Conservation (phyloP, 23 red algal species). For the Chondrus crispus region DNA sequence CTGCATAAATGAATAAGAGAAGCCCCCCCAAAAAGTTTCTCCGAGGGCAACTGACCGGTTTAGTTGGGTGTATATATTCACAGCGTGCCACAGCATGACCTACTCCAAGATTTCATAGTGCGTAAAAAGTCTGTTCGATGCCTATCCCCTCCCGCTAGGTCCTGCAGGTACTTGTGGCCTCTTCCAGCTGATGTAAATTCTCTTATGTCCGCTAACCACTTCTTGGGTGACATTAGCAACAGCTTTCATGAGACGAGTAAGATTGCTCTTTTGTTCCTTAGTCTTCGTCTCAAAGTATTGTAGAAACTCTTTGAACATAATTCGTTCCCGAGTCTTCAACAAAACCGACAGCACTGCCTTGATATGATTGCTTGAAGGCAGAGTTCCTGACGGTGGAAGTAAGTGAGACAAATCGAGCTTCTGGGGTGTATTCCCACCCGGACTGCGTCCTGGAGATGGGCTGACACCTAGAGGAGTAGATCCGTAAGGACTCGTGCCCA, state of each 20-base stretch:
- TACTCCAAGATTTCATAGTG: too few species aligned
- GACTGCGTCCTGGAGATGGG: constrained; percentile 27
- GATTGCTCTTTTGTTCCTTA: constrained; percentile 6
- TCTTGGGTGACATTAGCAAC: not conserved
- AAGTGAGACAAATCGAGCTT: constrained; percentile 31
- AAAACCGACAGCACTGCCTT: constrained; percentile 18
- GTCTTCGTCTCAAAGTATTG: constrained; percentile 36
- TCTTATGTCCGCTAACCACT: not conserved
- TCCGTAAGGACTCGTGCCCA: not conserved
- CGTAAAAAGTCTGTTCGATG: too few species aligned
- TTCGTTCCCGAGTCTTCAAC: not conserved
- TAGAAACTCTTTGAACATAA: constrained; percentile 5
- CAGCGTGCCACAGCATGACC: too few species aligned
- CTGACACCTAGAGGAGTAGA: not conserved
- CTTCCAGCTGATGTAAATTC: not conserved
- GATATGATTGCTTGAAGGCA: constrained; percentile 20
- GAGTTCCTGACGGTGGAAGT: not conserved
- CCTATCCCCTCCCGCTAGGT: too few species aligned
- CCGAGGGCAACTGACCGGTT: too few species aligned
- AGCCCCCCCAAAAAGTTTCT: too few species aligned
- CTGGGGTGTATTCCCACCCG: constrained; percentile 27
- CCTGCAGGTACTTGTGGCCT: not conserved
- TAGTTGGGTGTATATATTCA: too few species aligned
- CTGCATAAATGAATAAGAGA: too few species aligned
- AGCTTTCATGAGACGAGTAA: not conserved